Conservation (phyloP, 495 filamentous ascomycete species). For the Penicillium argentinense region DNA sequence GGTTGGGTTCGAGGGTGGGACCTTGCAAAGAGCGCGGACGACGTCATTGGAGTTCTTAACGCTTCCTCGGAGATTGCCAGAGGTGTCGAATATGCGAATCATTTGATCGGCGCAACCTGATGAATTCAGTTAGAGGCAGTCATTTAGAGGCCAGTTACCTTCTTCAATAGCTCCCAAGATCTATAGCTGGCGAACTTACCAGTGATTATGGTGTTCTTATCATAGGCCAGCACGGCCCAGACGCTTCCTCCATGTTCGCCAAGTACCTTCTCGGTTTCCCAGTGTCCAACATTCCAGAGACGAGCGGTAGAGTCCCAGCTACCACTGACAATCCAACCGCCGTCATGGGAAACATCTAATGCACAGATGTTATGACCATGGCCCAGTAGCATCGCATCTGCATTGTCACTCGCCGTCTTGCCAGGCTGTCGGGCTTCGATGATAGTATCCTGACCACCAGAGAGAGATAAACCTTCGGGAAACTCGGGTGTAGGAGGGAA, state of each 20-base stretch:
- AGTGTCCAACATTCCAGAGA: conserved; percentile 73
- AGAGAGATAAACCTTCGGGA: conserved; percentile 80
- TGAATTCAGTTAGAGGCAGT: neutral
- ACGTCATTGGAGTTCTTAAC: conserved; percentile 75
- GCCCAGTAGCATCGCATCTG: conserved; percentile 81
- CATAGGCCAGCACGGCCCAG: conserved; percentile 87
- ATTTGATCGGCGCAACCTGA: conserved; percentile 79
- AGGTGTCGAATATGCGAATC: conserved; percentile 76
- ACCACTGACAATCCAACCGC: conserved; percentile 79
- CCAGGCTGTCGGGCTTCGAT: conserved; percentile 82
- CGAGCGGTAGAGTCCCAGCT: conserved; percentile 89
- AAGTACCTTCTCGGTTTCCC: conserved; percentile 70
- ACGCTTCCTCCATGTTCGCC: conserved; percentile 77
- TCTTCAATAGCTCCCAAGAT: neutral
- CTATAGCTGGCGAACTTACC: conserved; percentile 41
- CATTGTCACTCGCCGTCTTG: conserved; percentile 66
- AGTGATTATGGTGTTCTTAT: conserved; percentile 78
- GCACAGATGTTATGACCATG: conserved; percentile 86
- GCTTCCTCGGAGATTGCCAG: conserved; percentile 62
- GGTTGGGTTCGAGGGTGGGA: conserved; percentile 74
- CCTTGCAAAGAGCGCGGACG: conserved; percentile 79
- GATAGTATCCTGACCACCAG: conserved; percentile 85
- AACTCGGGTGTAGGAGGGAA: conserved; percentile 65
- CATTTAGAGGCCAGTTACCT: neutral
- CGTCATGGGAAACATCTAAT: conserved; percentile 71